Percentiles rank a stretch among this genome's conserved stretches.
Conservation (phyloP, 2,329 filamentous ascomycete genomes). For the Conoideocrella luteorostrata region DNA sequence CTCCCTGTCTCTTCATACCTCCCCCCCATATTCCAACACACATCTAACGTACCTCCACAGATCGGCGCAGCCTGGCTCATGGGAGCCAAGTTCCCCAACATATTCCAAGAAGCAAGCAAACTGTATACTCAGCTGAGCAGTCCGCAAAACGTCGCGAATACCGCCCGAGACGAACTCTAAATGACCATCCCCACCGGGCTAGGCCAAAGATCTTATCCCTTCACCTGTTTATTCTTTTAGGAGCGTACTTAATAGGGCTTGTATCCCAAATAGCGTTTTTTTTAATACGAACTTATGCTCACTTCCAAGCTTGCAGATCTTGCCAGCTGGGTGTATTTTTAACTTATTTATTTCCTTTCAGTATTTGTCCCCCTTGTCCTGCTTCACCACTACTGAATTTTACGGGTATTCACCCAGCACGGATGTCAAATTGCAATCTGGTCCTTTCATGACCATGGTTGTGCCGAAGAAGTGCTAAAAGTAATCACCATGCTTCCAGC, state of each 20-base stretch:
- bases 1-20: neutral
- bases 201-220: too few relatives aligned
- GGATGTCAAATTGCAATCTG: slow-evolving; percentile 99
- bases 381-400: too few relatives aligned
- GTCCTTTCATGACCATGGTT: slow-evolving; percentile 79
- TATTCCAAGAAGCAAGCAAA: slow-evolving; percentile 21
- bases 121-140: slow-evolving; percentile 15
- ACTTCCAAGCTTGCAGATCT: too few relatives aligned
- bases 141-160: slow-evolving; percentile 16
- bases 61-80: slow-evolving; percentile 70
- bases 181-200: slow-evolving; percentile 6
- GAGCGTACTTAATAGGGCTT: too few relatives aligned
- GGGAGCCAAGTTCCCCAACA: slow-evolving; percentile 71
- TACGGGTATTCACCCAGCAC: slow-evolving; percentile 67
- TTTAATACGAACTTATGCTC: too few relatives aligned
- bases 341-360: neutral
- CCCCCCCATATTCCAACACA: neutral
- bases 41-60: slow-evolving; percentile 37
- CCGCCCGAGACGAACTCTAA: slow-evolving; percentile 31
- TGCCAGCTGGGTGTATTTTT: too few relatives aligned
- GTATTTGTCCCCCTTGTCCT: neutral
- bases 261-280: too few relatives aligned
- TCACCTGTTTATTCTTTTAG: too few relatives aligned
- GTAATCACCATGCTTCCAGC: slow-evolving; percentile 33
- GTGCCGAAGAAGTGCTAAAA: slow-evolving; percentile 99